A percentile compares a stretch with the other conserved stretches of the same genome.
Evolutionary conservation across 768 basidiomycete genomes (phyloP).

Genomic region (Kwoniella sp.): DNA sequence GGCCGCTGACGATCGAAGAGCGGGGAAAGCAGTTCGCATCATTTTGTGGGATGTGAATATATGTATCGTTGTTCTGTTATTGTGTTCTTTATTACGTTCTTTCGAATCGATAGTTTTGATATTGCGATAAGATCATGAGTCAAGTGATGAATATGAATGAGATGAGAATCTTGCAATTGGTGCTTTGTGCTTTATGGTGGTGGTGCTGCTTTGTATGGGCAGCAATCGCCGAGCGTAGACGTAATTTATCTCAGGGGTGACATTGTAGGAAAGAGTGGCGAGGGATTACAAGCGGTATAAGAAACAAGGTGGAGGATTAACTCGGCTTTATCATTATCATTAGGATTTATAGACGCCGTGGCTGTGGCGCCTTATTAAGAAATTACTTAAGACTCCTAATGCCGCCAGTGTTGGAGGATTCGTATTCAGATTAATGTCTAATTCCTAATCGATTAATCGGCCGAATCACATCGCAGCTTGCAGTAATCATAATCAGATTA

Average conservation of each 20-base stretch:
- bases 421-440: background rate
- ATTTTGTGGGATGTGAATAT: slow-evolving; percentile 17
- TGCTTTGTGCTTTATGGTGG: background rate
- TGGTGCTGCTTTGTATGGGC: background rate
- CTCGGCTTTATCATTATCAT: background rate
- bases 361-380: background rate
- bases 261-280: background rate
- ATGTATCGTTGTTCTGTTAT: too few relatives aligned
- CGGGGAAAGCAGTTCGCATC: slow-evolving; percentile 27
- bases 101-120: background rate
- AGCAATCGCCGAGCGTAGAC: background rate
- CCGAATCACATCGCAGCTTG: background rate
- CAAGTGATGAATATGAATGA: slow-evolving; percentile 3
- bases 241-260: background rate
- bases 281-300: background rate
- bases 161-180: too few relatives aligned
- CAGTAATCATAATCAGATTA: background rate
- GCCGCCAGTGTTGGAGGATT: too few relatives aligned
- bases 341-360: background rate
- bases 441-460: background rate
- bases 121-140: slow-evolving; percentile 1
- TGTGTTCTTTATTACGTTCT: too few relatives aligned
- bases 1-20: slow-evolving; percentile 28
- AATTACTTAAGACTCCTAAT: background rate
- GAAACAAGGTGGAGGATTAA: background rate